These are phyloP conservation scores for Salix suchowensis DNA, from an alignment of 345 rosid species.

Conservation along the genomic window DNA sequence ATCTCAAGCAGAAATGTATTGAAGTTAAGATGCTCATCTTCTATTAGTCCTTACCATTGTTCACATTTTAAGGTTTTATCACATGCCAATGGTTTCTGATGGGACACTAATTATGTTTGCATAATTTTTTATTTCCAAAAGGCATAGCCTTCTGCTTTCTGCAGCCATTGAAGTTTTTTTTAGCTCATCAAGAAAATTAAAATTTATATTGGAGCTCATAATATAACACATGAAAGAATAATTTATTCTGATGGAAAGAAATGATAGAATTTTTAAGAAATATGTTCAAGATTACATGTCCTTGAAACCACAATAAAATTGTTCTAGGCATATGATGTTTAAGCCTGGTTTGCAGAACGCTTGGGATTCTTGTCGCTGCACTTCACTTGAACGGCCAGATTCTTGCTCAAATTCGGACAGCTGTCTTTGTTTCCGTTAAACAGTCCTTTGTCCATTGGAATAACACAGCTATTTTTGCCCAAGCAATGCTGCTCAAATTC, in stretches of 20 bases:
- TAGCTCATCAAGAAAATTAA: not conserved
- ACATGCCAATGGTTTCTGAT: too few species aligned
- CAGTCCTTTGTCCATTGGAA: conserved; percentile 42
- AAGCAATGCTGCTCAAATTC: conserved; percentile 44
- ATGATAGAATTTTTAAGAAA: not conserved
- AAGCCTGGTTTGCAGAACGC: not conserved
- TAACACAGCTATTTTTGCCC: conserved; percentile 49
- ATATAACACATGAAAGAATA: not conserved
- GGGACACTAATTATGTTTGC: too few species aligned
- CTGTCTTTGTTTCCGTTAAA: conserved; percentile 37
- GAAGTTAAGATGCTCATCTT: not conserved
- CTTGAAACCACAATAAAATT: not conserved
- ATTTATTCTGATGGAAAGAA: not conserved
- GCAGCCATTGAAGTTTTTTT: not conserved
- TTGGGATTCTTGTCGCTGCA: conserved; percentile 31
- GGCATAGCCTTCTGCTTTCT: not conserved
- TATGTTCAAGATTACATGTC: not conserved
- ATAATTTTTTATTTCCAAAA: not conserved
- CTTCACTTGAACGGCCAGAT: conserved; percentile 63
- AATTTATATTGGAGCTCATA: not conserved
- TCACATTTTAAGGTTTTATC: not conserved
- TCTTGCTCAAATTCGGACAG: conserved; percentile 45
- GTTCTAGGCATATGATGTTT: not conserved
- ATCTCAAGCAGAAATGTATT: not conserved
- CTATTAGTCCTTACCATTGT: not conserved